These are phyloP conservation scores for Cardamine resedifolia DNA, from an alignment of 345 rosid genomes.

Conservation along the genomic window DNA sequence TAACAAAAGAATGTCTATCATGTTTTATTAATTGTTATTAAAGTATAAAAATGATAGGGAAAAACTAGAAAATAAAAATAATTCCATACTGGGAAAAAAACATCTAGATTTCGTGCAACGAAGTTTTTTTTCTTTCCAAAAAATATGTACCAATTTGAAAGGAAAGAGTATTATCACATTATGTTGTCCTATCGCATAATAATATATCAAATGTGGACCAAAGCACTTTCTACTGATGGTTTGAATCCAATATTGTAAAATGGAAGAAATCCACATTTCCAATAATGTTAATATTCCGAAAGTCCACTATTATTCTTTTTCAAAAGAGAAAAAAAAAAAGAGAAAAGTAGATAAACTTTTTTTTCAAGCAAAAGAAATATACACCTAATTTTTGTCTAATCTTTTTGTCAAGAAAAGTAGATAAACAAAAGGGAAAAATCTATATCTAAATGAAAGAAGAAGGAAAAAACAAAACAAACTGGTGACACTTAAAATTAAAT, in stretches of 20 bases:
- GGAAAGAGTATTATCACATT: background rate
- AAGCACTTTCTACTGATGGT: background rate
- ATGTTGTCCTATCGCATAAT: no score
- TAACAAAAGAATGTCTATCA: no score
- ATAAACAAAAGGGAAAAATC: background rate
- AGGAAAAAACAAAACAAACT: background rate
- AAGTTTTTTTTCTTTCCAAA: background rate
- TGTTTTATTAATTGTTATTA: background rate
- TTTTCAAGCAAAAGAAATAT: background rate
- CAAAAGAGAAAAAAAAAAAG: background rate
- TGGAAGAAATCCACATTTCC: background rate
- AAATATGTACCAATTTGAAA: background rate
- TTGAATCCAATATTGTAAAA: background rate
- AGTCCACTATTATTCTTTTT: background rate
- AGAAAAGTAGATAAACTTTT: background rate
- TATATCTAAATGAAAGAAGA: background rate
- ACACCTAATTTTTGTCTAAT: background rate
- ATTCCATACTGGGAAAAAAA: background rate
- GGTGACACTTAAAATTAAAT: background rate
- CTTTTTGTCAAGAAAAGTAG: background rate
- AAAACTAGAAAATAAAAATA: background rate
- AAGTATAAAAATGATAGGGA: background rate
- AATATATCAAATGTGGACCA: background rate
- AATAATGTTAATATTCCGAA: background rate
- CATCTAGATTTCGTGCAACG: background rate